A percentile compares a stretch with the other conserved stretches of the same genome.
Conservation (phyloP, 192 early-diverging fungal species). For the Coemansia sp. region DNA sequence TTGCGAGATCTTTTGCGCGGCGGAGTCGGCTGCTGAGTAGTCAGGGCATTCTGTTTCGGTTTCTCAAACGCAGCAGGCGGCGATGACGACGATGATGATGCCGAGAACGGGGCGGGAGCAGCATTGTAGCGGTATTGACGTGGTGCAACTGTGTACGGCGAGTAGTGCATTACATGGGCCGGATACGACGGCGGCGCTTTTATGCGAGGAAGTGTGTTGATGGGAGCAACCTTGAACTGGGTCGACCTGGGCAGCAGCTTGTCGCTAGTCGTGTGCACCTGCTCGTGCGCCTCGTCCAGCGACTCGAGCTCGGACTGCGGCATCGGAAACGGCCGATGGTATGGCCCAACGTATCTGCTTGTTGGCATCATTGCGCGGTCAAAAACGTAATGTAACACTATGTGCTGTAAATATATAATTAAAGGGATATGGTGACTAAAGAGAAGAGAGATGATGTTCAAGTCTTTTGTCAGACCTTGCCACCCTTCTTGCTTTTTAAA, state of each 20-base stretch:
- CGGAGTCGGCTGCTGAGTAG: not conserved
- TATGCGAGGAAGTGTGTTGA: not conserved
- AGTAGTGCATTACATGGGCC: not conserved
- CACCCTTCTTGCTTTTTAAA: not conserved
- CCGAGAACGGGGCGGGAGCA: not conserved
- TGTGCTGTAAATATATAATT: constrained; percentile 1
- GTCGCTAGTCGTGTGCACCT: not conserved
- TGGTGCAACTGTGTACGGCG: not conserved
- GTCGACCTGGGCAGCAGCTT: not conserved
- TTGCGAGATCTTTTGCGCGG: constrained; percentile 48
- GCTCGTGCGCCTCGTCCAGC: not conserved
- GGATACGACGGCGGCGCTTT: constrained; percentile 1
- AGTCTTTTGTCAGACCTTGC: not conserved
- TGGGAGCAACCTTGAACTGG: not conserved
- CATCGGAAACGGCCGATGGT: constrained; percentile 8
- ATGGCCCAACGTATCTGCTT: constrained; percentile 12
- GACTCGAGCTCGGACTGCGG: not conserved
- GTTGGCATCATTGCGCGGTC: not conserved
- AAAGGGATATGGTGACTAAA: not conserved
- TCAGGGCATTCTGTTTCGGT: too few species aligned
- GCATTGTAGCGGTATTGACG: not conserved
- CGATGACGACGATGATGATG: constrained; percentile 16
- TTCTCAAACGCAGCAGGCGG: constrained; percentile 2
- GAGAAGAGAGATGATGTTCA: not conserved
- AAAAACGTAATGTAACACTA: not conserved